Evolutionary conservation across 1,284 basidiomycete genomes (phyloP).

Genomic region (Cyathus pygmaeus): DNA sequence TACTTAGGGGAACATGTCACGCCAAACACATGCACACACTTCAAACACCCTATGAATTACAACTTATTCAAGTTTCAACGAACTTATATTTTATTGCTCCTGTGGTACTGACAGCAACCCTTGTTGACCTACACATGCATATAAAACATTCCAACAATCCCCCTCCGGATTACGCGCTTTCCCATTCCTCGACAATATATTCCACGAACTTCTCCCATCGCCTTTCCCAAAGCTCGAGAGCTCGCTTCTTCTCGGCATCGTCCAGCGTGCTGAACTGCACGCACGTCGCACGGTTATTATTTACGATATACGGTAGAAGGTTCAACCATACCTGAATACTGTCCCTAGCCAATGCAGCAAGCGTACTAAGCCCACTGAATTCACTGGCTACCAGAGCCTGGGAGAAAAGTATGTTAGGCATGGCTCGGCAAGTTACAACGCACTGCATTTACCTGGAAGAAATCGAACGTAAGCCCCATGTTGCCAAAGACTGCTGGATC

Average conservation of each 20-base stretch:
- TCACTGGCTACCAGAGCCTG: slow-evolving; percentile 75
- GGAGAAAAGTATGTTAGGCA: not conserved
- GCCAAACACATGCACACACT: slow-evolving; percentile 39
- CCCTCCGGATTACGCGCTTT: too few species aligned
- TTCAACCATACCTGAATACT: slow-evolving; percentile 63
- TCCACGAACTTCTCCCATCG: slow-evolving; percentile 65
- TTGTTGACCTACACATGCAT: too few species aligned
- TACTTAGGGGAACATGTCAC: not conserved
- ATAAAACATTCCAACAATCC: too few species aligned
- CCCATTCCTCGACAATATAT: slow-evolving; percentile 38
- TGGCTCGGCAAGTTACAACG: slow-evolving; percentile 6
- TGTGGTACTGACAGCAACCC: too few species aligned
- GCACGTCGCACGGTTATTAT: slow-evolving; percentile 53
- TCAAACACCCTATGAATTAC: not conserved
- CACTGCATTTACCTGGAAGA: slow-evolving; percentile 62
- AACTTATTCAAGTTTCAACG: too few species aligned
- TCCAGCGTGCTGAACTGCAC: slow-evolving; percentile 53
- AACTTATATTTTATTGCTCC: too few species aligned
- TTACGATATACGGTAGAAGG: slow-evolving; percentile 2
- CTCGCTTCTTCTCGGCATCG: slow-evolving; percentile 55
- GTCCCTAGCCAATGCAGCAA: slow-evolving; percentile 69
- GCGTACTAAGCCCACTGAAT: slow-evolving; percentile 66
- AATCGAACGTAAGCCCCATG: slow-evolving; percentile 79
- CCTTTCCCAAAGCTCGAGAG: slow-evolving; percentile 59
- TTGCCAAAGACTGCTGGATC: slow-evolving; percentile 83